phyloP scores from a whole-genome alignment of 2,329 filamentous ascomycete species.

The Aspergillus chevalieri region DNA sequence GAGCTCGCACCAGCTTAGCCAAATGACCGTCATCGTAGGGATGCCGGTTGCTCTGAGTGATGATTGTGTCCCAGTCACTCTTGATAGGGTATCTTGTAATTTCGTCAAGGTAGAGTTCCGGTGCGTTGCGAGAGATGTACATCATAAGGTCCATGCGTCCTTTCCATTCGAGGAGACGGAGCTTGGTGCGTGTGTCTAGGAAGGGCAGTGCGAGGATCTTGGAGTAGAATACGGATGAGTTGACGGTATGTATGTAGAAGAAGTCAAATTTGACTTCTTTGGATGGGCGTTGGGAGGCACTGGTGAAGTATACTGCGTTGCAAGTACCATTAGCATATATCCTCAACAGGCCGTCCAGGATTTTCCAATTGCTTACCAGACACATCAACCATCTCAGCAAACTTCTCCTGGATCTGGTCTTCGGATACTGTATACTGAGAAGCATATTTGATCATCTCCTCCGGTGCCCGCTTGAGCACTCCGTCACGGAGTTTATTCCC shows the following conservation, averaged over 20 bases:
- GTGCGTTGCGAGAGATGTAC: conserved; percentile 64
- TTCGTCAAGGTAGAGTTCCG: conserved; percentile 54
- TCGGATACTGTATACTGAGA: conserved; percentile 53
- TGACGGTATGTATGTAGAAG: conserved; percentile 73
- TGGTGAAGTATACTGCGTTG: conserved; percentile 48
- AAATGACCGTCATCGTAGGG: conserved; percentile 71
- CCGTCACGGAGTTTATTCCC: conserved; percentile 63
- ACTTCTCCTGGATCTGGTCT: conserved; percentile 52
- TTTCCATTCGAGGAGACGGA: conserved; percentile 74
- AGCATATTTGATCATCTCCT: conserved; percentile 58
- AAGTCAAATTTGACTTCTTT: conserved; percentile 75
- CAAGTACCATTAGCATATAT: not conserved
- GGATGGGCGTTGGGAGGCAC: conserved; percentile 56
- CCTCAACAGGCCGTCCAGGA: not conserved
- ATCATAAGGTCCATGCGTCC: conserved; percentile 66
- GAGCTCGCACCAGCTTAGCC: conserved; percentile 65
- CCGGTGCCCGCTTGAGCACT: conserved; percentile 55
- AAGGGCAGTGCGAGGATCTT: conserved; percentile 54
- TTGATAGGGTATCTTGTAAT: conserved; percentile 56
- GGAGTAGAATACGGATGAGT: conserved; percentile 66
- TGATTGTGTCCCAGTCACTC: conserved; percentile 42
- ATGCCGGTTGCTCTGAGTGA: conserved; percentile 41
- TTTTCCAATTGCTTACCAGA: conserved; percentile 34
- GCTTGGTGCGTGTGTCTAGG: conserved; percentile 59
- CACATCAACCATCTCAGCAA: conserved; percentile 65